Percentiles rank a stretch among this genome's conserved stretches.
Conservation (phyloP, 345 rosid genomes). For the Kernera saxatilis region DNA sequence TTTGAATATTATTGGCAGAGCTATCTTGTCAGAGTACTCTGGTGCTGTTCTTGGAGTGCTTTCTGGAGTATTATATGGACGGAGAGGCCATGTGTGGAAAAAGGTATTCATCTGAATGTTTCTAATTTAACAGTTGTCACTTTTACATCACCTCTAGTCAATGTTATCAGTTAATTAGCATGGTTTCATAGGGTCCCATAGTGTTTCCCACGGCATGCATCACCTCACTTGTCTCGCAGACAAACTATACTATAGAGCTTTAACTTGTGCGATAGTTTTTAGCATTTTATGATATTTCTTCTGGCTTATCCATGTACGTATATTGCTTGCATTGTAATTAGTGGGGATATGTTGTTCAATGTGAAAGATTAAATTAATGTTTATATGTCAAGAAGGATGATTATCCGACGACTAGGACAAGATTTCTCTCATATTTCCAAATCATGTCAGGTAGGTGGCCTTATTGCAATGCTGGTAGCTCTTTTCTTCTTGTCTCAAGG, state of each 20-base stretch:
- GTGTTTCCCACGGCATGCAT: neutral
- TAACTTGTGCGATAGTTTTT: neutral
- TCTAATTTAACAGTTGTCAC: neutral
- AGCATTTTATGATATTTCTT: neutral
- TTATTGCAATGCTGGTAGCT: slow-evolving; percentile 77
- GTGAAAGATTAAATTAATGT: neutral
- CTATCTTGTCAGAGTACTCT: slow-evolving; percentile 91
- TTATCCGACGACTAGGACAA: neutral
- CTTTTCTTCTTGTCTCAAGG: slow-evolving; percentile 91
- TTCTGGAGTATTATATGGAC: slow-evolving; percentile 85
- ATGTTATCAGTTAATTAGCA: neutral
- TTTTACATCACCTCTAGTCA: neutral
- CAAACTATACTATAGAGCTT: neutral
- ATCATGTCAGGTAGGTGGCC: slow-evolving; percentile 75
- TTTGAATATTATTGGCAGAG: slow-evolving; percentile 39
- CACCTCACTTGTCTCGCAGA: neutral
- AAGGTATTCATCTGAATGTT: slow-evolving; percentile 49
- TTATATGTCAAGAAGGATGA: neutral
- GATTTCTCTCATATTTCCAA: neutral
- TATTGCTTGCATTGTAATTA: neutral
- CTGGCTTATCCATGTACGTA: neutral
- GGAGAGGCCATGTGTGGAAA: slow-evolving; percentile 69
- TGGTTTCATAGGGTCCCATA: neutral
- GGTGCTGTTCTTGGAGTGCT: slow-evolving; percentile 97
- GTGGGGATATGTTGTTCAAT: neutral